Evolutionary conservation across 2,329 filamentous ascomycete species (phyloP), one percentile per base, ranked within the genome.

Genomic region (Ophiocordyceps polyrhachis-furcata): DNA sequence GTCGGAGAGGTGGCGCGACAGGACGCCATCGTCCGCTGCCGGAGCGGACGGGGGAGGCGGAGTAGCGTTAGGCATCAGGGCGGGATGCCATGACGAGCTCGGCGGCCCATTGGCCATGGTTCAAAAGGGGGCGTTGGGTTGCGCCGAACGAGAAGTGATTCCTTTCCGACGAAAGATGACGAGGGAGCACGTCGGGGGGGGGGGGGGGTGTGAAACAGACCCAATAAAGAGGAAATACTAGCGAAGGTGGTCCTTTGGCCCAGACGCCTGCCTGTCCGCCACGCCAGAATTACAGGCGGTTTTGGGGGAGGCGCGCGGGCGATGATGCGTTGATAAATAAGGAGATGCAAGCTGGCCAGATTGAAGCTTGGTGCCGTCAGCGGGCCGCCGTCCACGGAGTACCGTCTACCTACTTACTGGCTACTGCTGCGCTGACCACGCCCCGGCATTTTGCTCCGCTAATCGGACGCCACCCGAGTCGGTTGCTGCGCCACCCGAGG

Each of bases 1-100:
- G 28, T 48, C 44, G 19, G 43, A 31, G 11, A 47, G 46, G 21
- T 44, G 43, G 45, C 47, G 48, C 43, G 51, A 50, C 44, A 47
- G 40, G n/a, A 35, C n/a, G 32, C 9, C 32, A 7, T 37, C 15
- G 19, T 38, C 35, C 17, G 35, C 6, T 12, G 41, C 21, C 6
- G 32, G 20, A 6, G 25, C 11, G 15, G 25, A 23, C 31, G 40
- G 17, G 21, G 20, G 28, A 41, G 15, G 12, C 1, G 38, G 21
- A 4, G 28, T 29, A 46, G 48, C 51, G 47, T 59, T 58, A 29
- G 66, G 64, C 56, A 65, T 62, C 47, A 61, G 51, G 43, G 63
- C 62, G 50, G 63, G 61, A 50, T 65, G 60, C 63, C 63, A 65
- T 53, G 61, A 58, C 44, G 62, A 53, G 48, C 55, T 57, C 44